Percentiles rank a stretch among this genome's conserved stretches.
These are phyloP conservation scores for Ceratocystis ficicola DNA, from an alignment of 2,329 filamentous ascomycete genomes.

Conservation along the genomic window DNA sequence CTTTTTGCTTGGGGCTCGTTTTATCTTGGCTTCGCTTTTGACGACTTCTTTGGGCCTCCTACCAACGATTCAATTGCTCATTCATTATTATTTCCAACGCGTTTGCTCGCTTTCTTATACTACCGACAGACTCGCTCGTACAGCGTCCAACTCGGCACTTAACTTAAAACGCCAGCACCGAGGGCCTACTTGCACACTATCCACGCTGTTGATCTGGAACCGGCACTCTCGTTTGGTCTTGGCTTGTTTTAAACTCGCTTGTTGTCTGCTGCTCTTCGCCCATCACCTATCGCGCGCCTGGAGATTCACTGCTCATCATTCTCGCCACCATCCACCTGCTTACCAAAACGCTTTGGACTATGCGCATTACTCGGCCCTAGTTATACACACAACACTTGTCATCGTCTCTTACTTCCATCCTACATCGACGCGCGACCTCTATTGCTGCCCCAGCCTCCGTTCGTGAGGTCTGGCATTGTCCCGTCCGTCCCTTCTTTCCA, in stretches of 20 bases:
- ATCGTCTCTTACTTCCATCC: background rate
- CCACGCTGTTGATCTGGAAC: too few species aligned
- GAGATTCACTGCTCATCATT: background rate
- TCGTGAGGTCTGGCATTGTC: slow-evolving; percentile 21
- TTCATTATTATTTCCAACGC: background rate
- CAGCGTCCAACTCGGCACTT: too few species aligned
- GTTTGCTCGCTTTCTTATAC: background rate
- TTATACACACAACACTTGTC: background rate
- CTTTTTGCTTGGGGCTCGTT: background rate
- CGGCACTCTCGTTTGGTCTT: too few species aligned
- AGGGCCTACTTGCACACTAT: too few species aligned
- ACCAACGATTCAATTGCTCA: background rate
- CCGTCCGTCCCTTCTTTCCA: slow-evolving; percentile 25
- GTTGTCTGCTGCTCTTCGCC: background rate
- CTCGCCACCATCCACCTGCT: background rate
- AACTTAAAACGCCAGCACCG: too few species aligned
- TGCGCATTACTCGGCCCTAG: background rate
- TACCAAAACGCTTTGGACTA: background rate
- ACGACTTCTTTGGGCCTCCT: background rate
- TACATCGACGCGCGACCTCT: background rate
- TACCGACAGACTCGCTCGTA: too few species aligned
- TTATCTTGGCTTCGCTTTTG: background rate
- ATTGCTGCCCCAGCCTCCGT: slow-evolving; percentile 8
- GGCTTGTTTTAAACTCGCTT: too few species aligned
- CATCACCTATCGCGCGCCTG: background rate